A percentile compares a stretch with the other conserved stretches of the same genome.
Evolutionary conservation across 192 early-diverging fungal genomes (phyloP).

Genomic region (Mycoemilia scoparia): DNA sequence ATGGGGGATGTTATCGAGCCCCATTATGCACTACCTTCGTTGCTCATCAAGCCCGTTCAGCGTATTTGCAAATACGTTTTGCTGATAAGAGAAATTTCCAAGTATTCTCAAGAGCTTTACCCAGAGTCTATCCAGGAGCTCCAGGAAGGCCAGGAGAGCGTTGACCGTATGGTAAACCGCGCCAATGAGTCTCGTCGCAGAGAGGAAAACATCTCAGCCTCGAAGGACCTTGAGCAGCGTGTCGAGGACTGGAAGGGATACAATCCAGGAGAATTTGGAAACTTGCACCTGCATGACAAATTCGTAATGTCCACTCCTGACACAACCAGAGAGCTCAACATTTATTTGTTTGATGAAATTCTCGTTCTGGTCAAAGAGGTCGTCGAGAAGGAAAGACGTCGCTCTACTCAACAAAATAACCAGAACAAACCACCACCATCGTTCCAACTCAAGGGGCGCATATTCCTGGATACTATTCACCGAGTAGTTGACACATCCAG

Average conservation of each 20-base stretch:
- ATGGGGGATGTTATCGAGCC: conserved; percentile 59
- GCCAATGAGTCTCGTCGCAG: conserved; percentile 84
- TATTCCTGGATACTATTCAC: conserved; percentile 66
- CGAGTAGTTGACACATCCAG: conserved; percentile 45
- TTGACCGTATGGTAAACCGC: conserved; percentile 70
- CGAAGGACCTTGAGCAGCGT: conserved; percentile 57
- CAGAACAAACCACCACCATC: too few species aligned
- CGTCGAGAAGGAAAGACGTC: conserved; percentile 43
- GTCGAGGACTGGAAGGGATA: conserved; percentile 90
- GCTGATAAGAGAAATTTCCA: conserved; percentile 41
- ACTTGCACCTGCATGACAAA: conserved; percentile 67
- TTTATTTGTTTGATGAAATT: conserved; percentile 88
- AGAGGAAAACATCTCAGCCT: conserved; percentile 69
- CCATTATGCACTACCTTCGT: conserved; percentile 67
- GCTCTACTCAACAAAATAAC: conserved; percentile 21
- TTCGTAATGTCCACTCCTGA: conserved; percentile 68
- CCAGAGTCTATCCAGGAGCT: conserved; percentile 43
- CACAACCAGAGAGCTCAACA: conserved; percentile 58
- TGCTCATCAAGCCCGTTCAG: conserved; percentile 95
- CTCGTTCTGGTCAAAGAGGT: conserved; percentile 87
- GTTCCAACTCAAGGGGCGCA: conserved; percentile 68
- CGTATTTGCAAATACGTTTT: conserved; percentile 96
- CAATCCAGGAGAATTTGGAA: conserved; percentile 53
- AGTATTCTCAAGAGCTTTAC: conserved; percentile 37
- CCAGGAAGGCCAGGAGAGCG: conserved; percentile 50